Percentiles rank a stretch among this genome's conserved stretches.
These are phyloP conservation scores for Coniochaeta sp. DNA, from an alignment of 2,329 filamentous ascomycete genomes.

Conservation along the genomic window DNA sequence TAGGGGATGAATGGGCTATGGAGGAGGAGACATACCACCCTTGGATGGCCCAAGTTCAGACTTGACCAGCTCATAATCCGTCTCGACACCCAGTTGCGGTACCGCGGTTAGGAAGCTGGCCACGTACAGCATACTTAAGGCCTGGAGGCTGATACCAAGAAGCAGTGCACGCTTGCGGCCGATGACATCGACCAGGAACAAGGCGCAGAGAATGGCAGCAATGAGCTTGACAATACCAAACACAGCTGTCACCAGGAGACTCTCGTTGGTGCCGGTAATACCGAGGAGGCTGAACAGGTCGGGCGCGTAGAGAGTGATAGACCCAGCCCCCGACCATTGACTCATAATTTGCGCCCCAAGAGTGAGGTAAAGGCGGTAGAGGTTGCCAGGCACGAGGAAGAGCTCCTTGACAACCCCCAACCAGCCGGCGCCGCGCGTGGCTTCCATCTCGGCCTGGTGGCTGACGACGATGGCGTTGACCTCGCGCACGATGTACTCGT, in stretches of 20 bases:
- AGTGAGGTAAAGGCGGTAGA: constrained; percentile 66
- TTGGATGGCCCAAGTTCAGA: constrained; percentile 50
- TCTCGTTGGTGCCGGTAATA: constrained; percentile 59
- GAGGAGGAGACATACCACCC: too few species aligned
- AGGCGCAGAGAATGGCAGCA: constrained; percentile 59
- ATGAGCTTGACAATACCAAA: constrained; percentile 71
- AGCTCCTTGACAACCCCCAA: constrained; percentile 62
- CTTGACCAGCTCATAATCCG: constrained; percentile 37
- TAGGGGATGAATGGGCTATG: too few species aligned
- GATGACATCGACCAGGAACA: constrained; percentile 74
- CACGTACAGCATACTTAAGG: constrained; percentile 55
- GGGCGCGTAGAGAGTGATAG: constrained; percentile 70
- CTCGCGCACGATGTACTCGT: constrained; percentile 56
- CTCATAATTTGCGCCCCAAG: constrained; percentile 63
- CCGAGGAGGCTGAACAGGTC: constrained; percentile 69
- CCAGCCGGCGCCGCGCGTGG: constrained; percentile 58
- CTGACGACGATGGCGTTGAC: constrained; percentile 57
- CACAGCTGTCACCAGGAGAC: constrained; percentile 65
- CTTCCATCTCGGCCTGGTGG: constrained; percentile 65
- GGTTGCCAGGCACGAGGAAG: constrained; percentile 59
- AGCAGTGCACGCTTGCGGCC: constrained; percentile 64
- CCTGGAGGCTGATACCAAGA: constrained; percentile 53
- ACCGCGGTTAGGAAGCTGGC: constrained; percentile 56
- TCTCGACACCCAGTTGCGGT: constrained; percentile 46
- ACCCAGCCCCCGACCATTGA: constrained; percentile 68